These are phyloP conservation scores for Cladosporium cucumerinum DNA, from an alignment of 2,329 filamentous ascomycete species.

Conservation along the genomic window DNA sequence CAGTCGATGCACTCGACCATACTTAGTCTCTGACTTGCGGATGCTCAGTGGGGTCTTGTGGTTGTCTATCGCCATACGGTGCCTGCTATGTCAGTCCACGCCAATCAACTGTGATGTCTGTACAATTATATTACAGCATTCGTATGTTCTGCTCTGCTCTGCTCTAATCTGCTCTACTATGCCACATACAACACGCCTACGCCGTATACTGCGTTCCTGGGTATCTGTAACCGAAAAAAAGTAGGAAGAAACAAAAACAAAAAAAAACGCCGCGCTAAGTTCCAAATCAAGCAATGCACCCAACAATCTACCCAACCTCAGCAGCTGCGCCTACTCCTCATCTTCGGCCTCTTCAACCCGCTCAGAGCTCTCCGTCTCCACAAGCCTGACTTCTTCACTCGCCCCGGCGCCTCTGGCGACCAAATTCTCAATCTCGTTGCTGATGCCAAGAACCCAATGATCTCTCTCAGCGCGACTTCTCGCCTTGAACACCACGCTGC, in stretches of 20 bases:
- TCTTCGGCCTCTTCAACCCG: conserved; percentile 1
- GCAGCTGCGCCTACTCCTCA: neutral
- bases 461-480: conserved; percentile 63
- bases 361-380: conserved; percentile 17
- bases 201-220: neutral
- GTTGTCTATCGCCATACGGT: too few relatives aligned
- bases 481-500: conserved; percentile 64
- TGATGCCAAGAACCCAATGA: conserved; percentile 64
- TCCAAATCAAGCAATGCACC: neutral
- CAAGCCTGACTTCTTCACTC: conserved; percentile 51
- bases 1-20: neutral
- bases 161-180: neutral
- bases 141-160: neutral
- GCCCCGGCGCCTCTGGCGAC: conserved; percentile 46
- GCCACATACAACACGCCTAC: neutral
- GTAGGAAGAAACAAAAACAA: neutral
- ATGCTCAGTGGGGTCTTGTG: neutral
- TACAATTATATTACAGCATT: neutral
- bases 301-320: neutral
- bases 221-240: neutral
- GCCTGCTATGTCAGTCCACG: neutral
- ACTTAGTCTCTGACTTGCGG: neutral
- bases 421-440: conserved; percentile 63
- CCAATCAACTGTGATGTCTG: neutral
- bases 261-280: neutral